phyloP scores from a whole-genome alignment of 2,329 filamentous ascomycete species.

The Phialophora verrucosa region DNA sequence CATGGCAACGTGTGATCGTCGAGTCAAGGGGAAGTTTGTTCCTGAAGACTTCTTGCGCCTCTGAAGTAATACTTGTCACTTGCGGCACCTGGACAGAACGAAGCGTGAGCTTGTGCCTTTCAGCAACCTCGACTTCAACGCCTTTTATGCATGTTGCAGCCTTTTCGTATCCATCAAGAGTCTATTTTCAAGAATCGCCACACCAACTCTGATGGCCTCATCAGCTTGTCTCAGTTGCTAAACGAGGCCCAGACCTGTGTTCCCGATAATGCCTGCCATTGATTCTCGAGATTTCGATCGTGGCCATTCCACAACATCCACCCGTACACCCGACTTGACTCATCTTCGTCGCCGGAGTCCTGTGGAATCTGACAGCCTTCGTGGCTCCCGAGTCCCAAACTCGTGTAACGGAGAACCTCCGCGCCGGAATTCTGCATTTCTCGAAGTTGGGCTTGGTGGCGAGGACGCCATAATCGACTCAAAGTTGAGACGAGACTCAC shows the following conservation, averaged over 20 bases:
- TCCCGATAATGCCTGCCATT: constrained; percentile 20
- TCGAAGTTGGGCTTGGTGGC: constrained; percentile 38
- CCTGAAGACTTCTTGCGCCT: constrained; percentile 2
- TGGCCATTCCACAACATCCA: constrained; percentile 21
- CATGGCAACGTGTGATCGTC: constrained; percentile 7
- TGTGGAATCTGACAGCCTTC: constrained; percentile 18
- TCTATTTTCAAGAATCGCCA: constrained; percentile 17
- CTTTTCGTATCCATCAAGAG: constrained; percentile 8
- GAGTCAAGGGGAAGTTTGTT: constrained; percentile 7
- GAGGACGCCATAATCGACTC: constrained; percentile 36
- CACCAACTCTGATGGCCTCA: constrained; percentile 19
- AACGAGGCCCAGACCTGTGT: constrained; percentile 1
- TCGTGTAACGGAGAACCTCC: constrained; percentile 22
- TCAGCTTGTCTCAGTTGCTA: constrained; percentile 30
- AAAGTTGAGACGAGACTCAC: constrained; percentile 30
- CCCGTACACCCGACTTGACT: constrained; percentile 11
- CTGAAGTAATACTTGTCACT: neutral
- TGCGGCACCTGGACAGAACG: neutral
- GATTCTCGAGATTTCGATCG: constrained; percentile 6
- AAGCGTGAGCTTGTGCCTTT: neutral
- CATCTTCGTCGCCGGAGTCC: constrained; percentile 19
- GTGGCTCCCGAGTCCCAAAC: constrained; percentile 14
- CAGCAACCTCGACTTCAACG: neutral
- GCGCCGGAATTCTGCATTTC: constrained; percentile 37
- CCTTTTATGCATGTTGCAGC: constrained; percentile 7